Evolutionary conservation across 1,284 basidiomycete genomes (phyloP).

Genomic region (Leucoagaricus sp.): DNA sequence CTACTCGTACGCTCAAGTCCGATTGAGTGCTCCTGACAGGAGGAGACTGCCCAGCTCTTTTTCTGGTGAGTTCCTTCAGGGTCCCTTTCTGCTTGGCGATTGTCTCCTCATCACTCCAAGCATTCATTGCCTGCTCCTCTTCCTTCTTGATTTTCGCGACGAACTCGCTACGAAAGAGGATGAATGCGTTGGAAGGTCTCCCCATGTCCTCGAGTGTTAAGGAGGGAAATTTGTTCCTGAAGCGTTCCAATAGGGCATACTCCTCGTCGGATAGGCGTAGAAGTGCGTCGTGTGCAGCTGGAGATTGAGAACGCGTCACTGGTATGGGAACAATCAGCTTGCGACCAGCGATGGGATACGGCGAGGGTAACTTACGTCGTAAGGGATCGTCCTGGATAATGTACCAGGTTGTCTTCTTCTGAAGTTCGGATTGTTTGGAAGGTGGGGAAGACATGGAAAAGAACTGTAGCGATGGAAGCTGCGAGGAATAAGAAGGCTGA

Average conservation of each 20-base stretch:
- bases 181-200: background rate
- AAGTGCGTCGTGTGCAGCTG: background rate
- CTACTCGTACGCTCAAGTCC: too few relatives aligned
- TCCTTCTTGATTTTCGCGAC: background rate
- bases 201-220: background rate
- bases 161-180: background rate
- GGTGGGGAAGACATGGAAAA: too few relatives aligned
- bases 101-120: background rate
- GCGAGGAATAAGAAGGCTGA: background rate
- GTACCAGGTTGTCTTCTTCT: too few relatives aligned
- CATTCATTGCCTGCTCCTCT: background rate
- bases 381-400: too few relatives aligned
- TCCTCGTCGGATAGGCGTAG: conserved; percentile 1
- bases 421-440: too few relatives aligned
- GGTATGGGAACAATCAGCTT: background rate
- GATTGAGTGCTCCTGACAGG: too few relatives aligned
- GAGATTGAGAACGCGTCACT: too few relatives aligned
- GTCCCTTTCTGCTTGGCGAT: background rate
- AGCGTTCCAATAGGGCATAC: background rate
- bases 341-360: too few relatives aligned
- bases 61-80: background rate
- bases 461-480: background rate
- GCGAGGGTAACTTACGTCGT: too few relatives aligned
- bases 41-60: background rate
- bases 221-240: background rate